These are phyloP conservation scores for Agrocybe chaxingu DNA, from an alignment of 768 basidiomycete genomes.

Conservation along the genomic window DNA sequence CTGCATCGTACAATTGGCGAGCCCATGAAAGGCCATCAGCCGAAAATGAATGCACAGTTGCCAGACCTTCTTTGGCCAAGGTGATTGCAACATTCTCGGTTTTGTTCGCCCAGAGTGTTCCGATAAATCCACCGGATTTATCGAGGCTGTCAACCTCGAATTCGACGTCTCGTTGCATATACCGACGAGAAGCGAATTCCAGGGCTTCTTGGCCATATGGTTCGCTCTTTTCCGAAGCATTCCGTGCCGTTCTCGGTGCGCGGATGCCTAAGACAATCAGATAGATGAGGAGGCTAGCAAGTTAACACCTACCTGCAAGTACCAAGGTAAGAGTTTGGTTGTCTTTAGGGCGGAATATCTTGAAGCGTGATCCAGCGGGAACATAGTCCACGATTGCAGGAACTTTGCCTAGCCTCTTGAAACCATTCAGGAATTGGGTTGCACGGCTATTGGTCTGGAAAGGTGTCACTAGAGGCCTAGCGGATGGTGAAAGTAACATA, in stretches of 20 bases:
- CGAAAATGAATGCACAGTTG: constrained; percentile 84
- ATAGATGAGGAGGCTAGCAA: not conserved
- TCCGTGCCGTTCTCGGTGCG: constrained; percentile 84
- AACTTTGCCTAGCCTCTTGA: constrained; percentile 85
- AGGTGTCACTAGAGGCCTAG: constrained; percentile 1
- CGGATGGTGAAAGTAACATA: constrained; percentile 22
- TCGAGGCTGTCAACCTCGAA: constrained; percentile 88
- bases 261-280: constrained; percentile 63
- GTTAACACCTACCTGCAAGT: constrained; percentile 55
- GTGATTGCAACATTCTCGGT: constrained; percentile 81
- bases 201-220: constrained; percentile 83
- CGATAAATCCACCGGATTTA: constrained; percentile 96
- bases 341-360: constrained; percentile 88
- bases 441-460: constrained; percentile 67
- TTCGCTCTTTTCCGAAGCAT: constrained; percentile 78
- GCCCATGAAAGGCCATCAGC: constrained; percentile 81
- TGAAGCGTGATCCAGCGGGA: constrained; percentile 93
- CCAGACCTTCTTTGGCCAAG: constrained; percentile 85
- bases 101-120: constrained; percentile 80
- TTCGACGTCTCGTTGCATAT: constrained; percentile 95
- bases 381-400: constrained; percentile 91
- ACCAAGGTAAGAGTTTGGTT: constrained; percentile 93
- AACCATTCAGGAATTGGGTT: constrained; percentile 81
- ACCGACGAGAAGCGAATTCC: constrained; percentile 74
- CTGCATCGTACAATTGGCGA: constrained; percentile 77